Conservation (phyloP, 2,329 filamentous ascomycete genomes). For the Cladosporium sp. region DNA sequence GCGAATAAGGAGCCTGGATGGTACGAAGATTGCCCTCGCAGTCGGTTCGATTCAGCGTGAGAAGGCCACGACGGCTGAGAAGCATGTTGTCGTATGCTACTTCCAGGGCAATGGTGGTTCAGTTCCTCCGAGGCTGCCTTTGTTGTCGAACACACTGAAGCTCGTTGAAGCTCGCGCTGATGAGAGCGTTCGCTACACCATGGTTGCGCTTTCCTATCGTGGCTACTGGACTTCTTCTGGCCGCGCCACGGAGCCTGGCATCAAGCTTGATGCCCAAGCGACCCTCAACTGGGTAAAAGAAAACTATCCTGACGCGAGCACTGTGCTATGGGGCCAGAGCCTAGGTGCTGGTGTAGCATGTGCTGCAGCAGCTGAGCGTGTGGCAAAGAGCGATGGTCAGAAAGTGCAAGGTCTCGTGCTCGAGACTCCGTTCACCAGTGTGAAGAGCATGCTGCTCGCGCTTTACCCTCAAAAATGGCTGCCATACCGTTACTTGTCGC, state of each 20-base stretch:
- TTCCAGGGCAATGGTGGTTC: conserved; percentile 47
- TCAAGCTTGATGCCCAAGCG: conserved; percentile 63
- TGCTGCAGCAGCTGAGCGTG: conserved; percentile 48
- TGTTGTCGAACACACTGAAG: conserved; percentile 43
- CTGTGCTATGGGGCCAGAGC: conserved; percentile 70
- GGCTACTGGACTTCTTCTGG: conserved; percentile 76
- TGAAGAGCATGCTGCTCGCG: conserved; percentile 64
- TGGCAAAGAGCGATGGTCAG: conserved; percentile 32
- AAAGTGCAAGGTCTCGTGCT: conserved; percentile 51
- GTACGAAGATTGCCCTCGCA: conserved; percentile 59
- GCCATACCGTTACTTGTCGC: conserved; percentile 69
- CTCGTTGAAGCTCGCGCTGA: conserved; percentile 31
- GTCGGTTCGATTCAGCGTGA: conserved; percentile 36
- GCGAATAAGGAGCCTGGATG: conserved; percentile 56
- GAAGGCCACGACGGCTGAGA: conserved; percentile 5
- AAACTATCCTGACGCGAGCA: conserved; percentile 35
- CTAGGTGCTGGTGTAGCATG: conserved; percentile 69
- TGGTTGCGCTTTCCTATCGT: conserved; percentile 55
- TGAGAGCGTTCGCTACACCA: conserved; percentile 26
- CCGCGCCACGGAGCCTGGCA: conserved; percentile 63
- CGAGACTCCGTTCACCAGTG: conserved; percentile 71
- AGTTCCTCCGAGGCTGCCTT: conserved; percentile 43
- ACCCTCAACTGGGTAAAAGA: conserved; percentile 58
- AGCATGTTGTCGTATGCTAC: conserved; percentile 41
- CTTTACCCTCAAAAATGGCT: conserved; percentile 77